Percentiles rank a stretch among this genome's conserved stretches.
Conservation (phyloP, 1,284 basidiomycete genomes). For the Cyathus olla region DNA sequence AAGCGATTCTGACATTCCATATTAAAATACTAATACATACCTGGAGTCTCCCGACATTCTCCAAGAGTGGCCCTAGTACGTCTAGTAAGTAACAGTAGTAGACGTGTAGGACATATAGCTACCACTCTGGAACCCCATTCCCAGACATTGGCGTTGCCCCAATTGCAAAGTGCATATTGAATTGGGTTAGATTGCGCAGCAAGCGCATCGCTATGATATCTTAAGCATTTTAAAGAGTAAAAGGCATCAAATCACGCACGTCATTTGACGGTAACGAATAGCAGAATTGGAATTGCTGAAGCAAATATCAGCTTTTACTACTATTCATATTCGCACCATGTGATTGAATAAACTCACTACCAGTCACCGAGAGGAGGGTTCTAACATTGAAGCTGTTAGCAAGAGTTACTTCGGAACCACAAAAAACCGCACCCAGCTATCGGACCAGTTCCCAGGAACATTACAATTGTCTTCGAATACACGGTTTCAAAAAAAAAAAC, state of each 20-base stretch:
- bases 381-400: constrained; percentile 25
- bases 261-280: constrained; percentile 66
- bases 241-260: constrained; percentile 41
- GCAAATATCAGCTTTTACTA: neutral
- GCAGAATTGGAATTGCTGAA: constrained; percentile 65
- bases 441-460: constrained; percentile 63
- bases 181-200: constrained; percentile 52
- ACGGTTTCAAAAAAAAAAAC: neutral
- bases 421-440: constrained; percentile 43
- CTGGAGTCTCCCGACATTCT: constrained; percentile 62
- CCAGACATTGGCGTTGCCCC: constrained; percentile 64
- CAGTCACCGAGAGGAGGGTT: constrained; percentile 54
- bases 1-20: neutral
- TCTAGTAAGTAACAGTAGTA: neutral
- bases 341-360: constrained; percentile 52
- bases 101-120: constrained; percentile 15
- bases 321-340: neutral
- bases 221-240: neutral
- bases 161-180: constrained; percentile 61
- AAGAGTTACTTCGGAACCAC: neutral
- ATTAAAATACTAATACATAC: constrained; percentile 20
- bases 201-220: constrained; percentile 50
- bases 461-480: constrained; percentile 63
- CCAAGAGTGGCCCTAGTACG: constrained; percentile 64
- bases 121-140: constrained; percentile 65